Percentiles rank a stretch among this genome's conserved stretches.
Evolutionary conservation across 805 yeast species (phyloP).

Genomic region (Candida maris): DNA sequence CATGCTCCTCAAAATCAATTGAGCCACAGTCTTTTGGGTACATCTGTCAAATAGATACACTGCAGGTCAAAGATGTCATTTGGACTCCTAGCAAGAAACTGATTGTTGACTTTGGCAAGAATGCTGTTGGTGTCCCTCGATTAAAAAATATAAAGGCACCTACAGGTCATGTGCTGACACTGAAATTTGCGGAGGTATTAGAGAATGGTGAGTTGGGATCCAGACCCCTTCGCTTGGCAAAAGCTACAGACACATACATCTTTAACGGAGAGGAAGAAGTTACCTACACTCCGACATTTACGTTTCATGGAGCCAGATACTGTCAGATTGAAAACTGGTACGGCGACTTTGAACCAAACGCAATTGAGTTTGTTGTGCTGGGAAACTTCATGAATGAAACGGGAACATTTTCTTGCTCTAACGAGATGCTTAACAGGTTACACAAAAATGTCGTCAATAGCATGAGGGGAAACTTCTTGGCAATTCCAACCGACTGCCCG

Average conservation of each 20-base stretch:
- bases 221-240: slow-evolving; percentile 22
- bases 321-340: slow-evolving; percentile 21
- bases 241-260: slow-evolving; percentile 18
- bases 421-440: slow-evolving; percentile 14
- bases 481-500: slow-evolving; percentile 27
- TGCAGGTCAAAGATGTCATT: slow-evolving; percentile 14
- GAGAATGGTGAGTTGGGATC: slow-evolving; percentile 25
- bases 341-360: slow-evolving; percentile 13
- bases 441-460: slow-evolving; percentile 19
- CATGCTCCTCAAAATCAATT: slow-evolving; percentile 4
- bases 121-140: slow-evolving; percentile 22
- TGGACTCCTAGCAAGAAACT: slow-evolving; percentile 18
- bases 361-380: slow-evolving; percentile 16
- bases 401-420: slow-evolving; percentile 21
- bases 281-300: slow-evolving; percentile 20
- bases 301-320: slow-evolving; percentile 26
- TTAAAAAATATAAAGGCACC: slow-evolving; percentile 15
- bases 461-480: slow-evolving; percentile 24
- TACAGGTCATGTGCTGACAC: slow-evolving; percentile 14
- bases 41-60: slow-evolving; percentile 10
- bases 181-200: slow-evolving; percentile 24
- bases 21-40: slow-evolving; percentile 16
- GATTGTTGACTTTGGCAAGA: slow-evolving; percentile 26
- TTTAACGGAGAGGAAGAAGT: slow-evolving; percentile 19
- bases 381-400: slow-evolving; percentile 16